A percentile compares a stretch with the other conserved stretches of the same genome.
Conservation (phyloP, 1,139 yeast species). For the Cylindricascospora bacillispora region DNA sequence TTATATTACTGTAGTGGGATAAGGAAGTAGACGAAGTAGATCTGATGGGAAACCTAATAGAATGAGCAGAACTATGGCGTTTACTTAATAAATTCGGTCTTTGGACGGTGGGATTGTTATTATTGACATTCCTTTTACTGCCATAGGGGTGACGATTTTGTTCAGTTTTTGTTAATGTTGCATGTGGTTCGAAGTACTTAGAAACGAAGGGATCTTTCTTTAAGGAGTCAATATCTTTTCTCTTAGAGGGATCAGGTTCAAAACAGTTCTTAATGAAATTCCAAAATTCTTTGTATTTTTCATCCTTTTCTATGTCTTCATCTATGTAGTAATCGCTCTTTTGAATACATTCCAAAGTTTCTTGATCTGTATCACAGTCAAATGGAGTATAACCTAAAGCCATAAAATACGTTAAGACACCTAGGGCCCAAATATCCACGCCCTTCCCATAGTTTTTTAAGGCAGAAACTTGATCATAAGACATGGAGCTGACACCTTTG, state of each 20-base stretch:
- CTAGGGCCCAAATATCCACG: slow-evolving; percentile 70
- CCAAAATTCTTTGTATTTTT: slow-evolving; percentile 36
- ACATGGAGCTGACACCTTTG: slow-evolving; percentile 27
- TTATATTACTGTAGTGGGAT: too few species aligned
- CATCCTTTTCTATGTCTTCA: slow-evolving; percentile 14
- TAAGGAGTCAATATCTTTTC: slow-evolving; percentile 39
- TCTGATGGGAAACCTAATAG: neutral
- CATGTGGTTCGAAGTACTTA: slow-evolving; percentile 11
- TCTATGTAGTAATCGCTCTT: slow-evolving; percentile 46
- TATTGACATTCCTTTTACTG: too few species aligned
- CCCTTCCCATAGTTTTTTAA: slow-evolving; percentile 35
- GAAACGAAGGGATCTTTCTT: slow-evolving; percentile 33
- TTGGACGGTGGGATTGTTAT: too few species aligned
- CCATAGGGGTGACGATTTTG: too few species aligned
- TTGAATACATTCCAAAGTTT: slow-evolving; percentile 50
- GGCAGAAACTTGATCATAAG: slow-evolving; percentile 8
- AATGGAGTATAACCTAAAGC: slow-evolving; percentile 70
- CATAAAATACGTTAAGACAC: slow-evolving; percentile 60
- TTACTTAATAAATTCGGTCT: too few species aligned
- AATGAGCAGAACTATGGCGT: neutral
- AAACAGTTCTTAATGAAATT: slow-evolving; percentile 50
- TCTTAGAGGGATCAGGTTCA: slow-evolving; percentile 31
- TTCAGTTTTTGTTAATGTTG: neutral
- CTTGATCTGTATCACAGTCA: slow-evolving; percentile 61
- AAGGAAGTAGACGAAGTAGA: neutral